A percentile compares a stretch with the other conserved stretches of the same genome.
Evolutionary conservation across 345 rosid species (phyloP).

Genomic region (Moricandia moricandioides): DNA sequence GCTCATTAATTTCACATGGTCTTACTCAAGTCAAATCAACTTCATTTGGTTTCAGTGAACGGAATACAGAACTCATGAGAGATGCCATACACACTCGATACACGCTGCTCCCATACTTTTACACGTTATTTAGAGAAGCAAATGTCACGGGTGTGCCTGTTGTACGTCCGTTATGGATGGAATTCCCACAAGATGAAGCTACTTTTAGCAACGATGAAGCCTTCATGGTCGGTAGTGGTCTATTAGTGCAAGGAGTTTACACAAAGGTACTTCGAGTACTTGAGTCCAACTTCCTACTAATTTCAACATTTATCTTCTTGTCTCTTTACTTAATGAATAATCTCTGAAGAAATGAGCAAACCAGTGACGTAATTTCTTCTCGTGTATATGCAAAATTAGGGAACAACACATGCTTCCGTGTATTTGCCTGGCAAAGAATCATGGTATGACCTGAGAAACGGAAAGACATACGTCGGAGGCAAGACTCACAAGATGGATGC

Average conservation of each 20-base stretch:
- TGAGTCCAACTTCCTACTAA: slow-evolving; percentile 3
- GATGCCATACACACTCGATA: slow-evolving; percentile 90
- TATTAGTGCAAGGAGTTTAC: slow-evolving; percentile 92
- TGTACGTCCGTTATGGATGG: slow-evolving; percentile 96
- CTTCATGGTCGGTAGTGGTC: slow-evolving; percentile 91
- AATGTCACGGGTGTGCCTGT: slow-evolving; percentile 82
- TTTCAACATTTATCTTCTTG: neutral
- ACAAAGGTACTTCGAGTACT: slow-evolving; percentile 52
- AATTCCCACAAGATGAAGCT: slow-evolving; percentile 86
- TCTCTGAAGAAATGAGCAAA: neutral
- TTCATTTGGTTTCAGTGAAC: slow-evolving; percentile 54
- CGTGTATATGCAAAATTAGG: slow-evolving; percentile 37
- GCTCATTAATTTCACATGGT: neutral
- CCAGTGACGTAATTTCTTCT: neutral
- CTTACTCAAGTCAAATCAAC: neutral
- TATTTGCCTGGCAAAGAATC: slow-evolving; percentile 88
- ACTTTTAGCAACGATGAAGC: slow-evolving; percentile 89
- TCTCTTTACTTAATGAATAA: slow-evolving; percentile 7
- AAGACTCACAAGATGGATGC: slow-evolving; percentile 66
- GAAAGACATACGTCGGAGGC: slow-evolving; percentile 63
- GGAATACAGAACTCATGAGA: slow-evolving; percentile 77
- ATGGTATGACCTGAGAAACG: slow-evolving; percentile 88
- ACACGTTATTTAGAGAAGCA: slow-evolving; percentile 96
- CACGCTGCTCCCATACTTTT: slow-evolving; percentile 83
- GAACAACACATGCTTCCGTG: slow-evolving; percentile 64